A percentile compares a stretch with the other conserved stretches of the same genome.
phyloP scores from a whole-genome alignment of 305 asterid genomes.

The Euphrasia arctica region DNA sequence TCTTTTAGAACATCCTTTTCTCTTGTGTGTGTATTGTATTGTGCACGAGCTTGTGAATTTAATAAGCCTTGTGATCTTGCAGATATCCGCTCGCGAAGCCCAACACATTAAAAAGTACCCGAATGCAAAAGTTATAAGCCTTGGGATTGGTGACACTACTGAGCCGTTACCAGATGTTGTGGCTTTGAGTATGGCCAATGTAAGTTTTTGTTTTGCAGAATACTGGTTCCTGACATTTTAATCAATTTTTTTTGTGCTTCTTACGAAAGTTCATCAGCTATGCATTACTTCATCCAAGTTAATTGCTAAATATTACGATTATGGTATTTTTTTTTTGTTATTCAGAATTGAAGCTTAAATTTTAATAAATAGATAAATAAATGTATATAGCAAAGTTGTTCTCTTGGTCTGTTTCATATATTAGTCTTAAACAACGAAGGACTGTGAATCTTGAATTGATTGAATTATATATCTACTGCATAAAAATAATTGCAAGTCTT shows the following conservation, averaged over 20 bases:
- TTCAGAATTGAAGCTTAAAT: no score
- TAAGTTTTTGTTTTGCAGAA: slow-evolving; percentile 31
- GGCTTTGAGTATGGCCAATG: slow-evolving; percentile 73
- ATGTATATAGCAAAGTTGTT: no score
- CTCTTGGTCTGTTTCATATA: no score
- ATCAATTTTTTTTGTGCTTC: not conserved
- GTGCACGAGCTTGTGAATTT: slow-evolving; percentile 8
- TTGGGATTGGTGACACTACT: slow-evolving; percentile 88
- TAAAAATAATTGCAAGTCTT: not conserved
- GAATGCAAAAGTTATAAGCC: slow-evolving; percentile 74
- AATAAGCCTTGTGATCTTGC: slow-evolving; percentile 15
- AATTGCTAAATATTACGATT: no score
- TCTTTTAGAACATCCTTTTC: not conserved
- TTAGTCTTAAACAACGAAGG: no score
- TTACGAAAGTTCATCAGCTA: no score
- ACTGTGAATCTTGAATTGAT: no score
- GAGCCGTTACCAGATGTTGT: slow-evolving; percentile 69
- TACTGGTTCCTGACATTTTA: not conserved
- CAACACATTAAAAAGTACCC: slow-evolving; percentile 58
- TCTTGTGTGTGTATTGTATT: not conserved
- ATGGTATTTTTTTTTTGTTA: no score
- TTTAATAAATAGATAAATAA: no score
- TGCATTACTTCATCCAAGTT: no score
- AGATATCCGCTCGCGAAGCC: slow-evolving; percentile 58
- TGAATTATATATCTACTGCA: not conserved